Percentiles rank a stretch among this genome's conserved stretches.
Conservation (phyloP, 768 basidiomycete species). For the Phlebiopsis gigantea region DNA sequence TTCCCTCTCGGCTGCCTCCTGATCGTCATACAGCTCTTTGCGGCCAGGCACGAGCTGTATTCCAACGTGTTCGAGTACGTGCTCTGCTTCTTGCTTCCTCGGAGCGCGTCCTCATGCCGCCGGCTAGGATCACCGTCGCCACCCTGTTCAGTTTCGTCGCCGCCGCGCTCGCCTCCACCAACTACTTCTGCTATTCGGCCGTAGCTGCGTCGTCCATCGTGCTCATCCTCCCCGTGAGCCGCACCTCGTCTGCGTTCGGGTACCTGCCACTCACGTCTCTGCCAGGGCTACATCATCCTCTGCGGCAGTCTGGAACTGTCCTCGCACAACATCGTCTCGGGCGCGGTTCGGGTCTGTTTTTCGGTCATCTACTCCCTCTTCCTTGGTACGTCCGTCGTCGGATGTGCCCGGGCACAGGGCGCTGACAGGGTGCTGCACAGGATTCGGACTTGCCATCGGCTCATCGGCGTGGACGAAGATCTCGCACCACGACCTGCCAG, state of each 20-base stretch:
- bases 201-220: conserved; percentile 74
- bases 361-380: conserved; percentile 75
- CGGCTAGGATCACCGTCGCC: conserved; percentile 66
- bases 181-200: conserved; percentile 77
- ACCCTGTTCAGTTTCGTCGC: conserved; percentile 75
- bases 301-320: conserved; percentile 74
- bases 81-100: neutral
- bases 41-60: conserved; percentile 72
- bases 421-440: conserved; percentile 1
- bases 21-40: conserved; percentile 65
- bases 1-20: conserved; percentile 76
- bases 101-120: neutral
- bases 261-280: neutral
- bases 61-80: conserved; percentile 73
- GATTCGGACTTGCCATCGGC: conserved; percentile 81
- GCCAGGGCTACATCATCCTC: conserved; percentile 60
- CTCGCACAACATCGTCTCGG: conserved; percentile 75
- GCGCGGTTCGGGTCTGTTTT: conserved; percentile 81
- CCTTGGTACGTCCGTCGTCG: conserved; percentile 29
- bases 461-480: conserved; percentile 61
- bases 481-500: conserved; percentile 39
- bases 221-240: conserved; percentile 71
- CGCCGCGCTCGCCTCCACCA: conserved; percentile 64
- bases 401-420: neutral
- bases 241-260: conserved; percentile 3